Evolutionary conservation across 2,329 filamentous ascomycete genomes (phyloP).

Genomic region (Fusarium compactum): DNA sequence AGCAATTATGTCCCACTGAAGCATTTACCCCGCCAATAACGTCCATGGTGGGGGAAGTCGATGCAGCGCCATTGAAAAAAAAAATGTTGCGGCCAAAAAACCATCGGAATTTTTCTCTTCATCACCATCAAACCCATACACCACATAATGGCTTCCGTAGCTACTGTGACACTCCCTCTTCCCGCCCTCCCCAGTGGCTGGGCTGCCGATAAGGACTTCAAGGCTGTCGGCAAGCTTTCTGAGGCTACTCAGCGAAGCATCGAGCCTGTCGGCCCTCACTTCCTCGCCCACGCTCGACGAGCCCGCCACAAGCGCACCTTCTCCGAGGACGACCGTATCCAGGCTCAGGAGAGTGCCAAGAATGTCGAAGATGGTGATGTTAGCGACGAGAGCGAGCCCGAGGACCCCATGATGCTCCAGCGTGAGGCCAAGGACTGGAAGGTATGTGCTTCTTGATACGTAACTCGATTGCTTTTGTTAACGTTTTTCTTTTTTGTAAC

Average conservation of each 20-base stretch:
- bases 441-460: constrained; percentile 62
- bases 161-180: constrained; percentile 73
- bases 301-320: constrained; percentile 97
- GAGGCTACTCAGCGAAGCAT: constrained; percentile 85
- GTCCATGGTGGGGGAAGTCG: constrained; percentile 40
- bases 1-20: constrained; percentile 14
- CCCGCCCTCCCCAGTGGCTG: constrained; percentile 84
- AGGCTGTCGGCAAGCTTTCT: constrained; percentile 81
- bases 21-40: constrained; percentile 44
- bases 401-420: constrained; percentile 92
- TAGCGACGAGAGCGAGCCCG: constrained; percentile 91
- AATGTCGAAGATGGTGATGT: constrained; percentile 93
- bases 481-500: neutral
- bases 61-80: constrained; percentile 33
- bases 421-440: constrained; percentile 99
- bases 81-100: constrained; percentile 32
- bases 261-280: constrained; percentile 96
- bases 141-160: constrained; percentile 71
- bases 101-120: constrained; percentile 26
- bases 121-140: constrained; percentile 41
- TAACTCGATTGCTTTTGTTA: neutral
- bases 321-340: constrained; percentile 97
- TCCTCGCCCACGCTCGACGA: constrained; percentile 95
- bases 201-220: constrained; percentile 92
- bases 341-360: constrained; percentile 94